Conservation (phyloP, 1,284 basidiomycete species). For the Sporisorium iseilematis-ciliati region DNA sequence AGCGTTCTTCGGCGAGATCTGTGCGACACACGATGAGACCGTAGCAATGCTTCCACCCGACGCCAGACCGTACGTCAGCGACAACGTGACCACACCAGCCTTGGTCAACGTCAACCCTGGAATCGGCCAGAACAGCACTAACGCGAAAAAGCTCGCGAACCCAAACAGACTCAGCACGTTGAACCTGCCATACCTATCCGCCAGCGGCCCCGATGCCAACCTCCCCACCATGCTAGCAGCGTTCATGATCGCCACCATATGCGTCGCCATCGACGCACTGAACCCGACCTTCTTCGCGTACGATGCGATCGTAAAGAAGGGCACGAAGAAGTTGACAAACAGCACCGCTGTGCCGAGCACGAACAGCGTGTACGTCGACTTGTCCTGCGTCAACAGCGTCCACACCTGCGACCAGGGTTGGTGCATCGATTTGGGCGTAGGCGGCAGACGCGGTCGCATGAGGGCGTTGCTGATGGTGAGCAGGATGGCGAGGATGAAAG, state of each 20-base stretch:
- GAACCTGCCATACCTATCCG: constrained; percentile 44
- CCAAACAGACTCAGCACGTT: constrained; percentile 40
- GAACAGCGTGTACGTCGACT: constrained; percentile 31
- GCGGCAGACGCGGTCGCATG: constrained; percentile 39
- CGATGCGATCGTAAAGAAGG: constrained; percentile 48
- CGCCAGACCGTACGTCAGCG: constrained; percentile 36
- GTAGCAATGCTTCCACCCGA: constrained; percentile 46
- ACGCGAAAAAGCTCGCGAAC: constrained; percentile 19
- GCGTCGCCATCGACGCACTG: constrained; percentile 28
- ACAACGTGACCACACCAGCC: constrained; percentile 33
- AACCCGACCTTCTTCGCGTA: constrained; percentile 43
- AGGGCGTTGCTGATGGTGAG: constrained; percentile 34
- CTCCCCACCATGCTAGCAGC: constrained; percentile 40
- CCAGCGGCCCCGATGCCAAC: constrained; percentile 33
- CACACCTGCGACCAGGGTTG: constrained; percentile 36
- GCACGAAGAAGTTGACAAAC: constrained; percentile 55
- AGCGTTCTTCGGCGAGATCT: constrained; percentile 29
- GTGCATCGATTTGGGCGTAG: constrained; percentile 8
- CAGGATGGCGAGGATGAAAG: constrained; percentile 34
- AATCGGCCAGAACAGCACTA: constrained; percentile 45
- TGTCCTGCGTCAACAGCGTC: constrained; percentile 27
- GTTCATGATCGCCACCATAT: constrained; percentile 50
- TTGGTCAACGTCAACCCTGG: constrained; percentile 41
- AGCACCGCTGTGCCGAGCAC: constrained; percentile 34
- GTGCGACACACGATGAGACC: constrained; percentile 32